Base-by-base conservation (phyloP, 2,329 filamentous ascomycete genomes). In the Macrophomina phaseolina region DNA sequence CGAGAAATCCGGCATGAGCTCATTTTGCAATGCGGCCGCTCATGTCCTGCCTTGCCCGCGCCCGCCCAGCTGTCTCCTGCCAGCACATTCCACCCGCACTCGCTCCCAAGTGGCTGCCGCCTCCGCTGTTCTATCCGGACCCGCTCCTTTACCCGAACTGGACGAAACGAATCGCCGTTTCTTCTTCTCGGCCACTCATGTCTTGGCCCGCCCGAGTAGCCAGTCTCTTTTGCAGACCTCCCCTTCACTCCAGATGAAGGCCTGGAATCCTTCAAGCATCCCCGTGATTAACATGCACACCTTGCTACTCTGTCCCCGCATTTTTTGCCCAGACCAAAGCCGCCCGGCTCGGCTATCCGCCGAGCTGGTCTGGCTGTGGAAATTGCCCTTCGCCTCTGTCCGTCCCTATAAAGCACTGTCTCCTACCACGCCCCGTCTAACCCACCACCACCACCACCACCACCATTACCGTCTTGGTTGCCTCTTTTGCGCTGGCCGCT, bases 101-200 rank as follows among this genome's bases (percentile, higher is more conserved):
- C 14, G 36, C 7, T 34, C 23, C 38, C 46, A 38, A 32, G 38
- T 60, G 55, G 38, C 55, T 60, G 23, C 23, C 38, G 14, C 55
- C 40, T 60, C 40, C 55, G 55, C 55, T 46, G 23, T 48, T 34
- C 23, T 45, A n/a, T 45, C 55, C 55, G 55, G 34, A n/a, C 12
- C 36, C n/a, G 55, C 55, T 45, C 6, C 38, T 42, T 28, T 46
- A 46, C 53, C 53, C 53, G 53, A 58, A 45, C 36, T 9, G 53
- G 53, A 30, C 53, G 53, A 58, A 58, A 45, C 53, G 36, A 36
- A 23, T 60, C 55, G 55, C 55, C 23, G 55, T 60, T 60, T 60
- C 55, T 60, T 32, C 55, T 42, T 45, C 28, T 23, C 5, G 55
- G 23, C 55, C 55, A 46, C 38, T 32, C 28, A n/a, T 4, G 14